Evolutionary conservation across 257 asterid genomes (phyloP).

Genomic region (Solanum paucissectum): DNA sequence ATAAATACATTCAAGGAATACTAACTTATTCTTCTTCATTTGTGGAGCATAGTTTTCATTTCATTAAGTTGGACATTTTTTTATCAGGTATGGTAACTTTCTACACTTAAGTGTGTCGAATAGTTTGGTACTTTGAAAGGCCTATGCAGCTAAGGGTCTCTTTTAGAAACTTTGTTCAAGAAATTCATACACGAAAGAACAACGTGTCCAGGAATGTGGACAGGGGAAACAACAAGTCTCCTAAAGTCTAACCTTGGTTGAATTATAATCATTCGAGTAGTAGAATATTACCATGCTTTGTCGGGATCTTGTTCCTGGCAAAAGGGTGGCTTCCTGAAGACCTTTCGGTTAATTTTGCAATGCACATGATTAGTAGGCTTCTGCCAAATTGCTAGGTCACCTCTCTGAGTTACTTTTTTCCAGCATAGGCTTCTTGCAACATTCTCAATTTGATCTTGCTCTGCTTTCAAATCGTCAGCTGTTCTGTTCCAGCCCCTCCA

Average conservation of each 20-base stretch:
- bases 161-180: not conserved
- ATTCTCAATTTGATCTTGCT: constrained; percentile 59
- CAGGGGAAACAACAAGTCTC: not conserved
- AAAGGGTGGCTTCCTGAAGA: constrained; percentile 54
- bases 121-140: not conserved
- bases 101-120: not conserved
- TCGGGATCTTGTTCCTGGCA: constrained; percentile 68
- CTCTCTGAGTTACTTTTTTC: constrained; percentile 63
- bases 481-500: constrained; percentile 88
- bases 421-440: constrained; percentile 79
- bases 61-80: not conserved
- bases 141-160: not conserved
- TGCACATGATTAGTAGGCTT: constrained; percentile 72
- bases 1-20: not conserved
- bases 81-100: not conserved
- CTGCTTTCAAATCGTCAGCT: constrained; percentile 37
- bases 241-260: not conserved
- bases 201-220: not conserved
- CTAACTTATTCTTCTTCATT: not conserved
- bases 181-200: not conserved
- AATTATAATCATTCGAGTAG: not conserved
- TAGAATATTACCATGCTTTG: constrained; percentile 51
- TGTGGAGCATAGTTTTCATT: not conserved
- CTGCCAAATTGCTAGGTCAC: constrained; percentile 80
- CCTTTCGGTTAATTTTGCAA: constrained; percentile 50